Percentiles rank a stretch among this genome's conserved stretches.
These are phyloP conservation scores for Sporisorium graminicola DNA, from an alignment of 1,284 basidiomycete species.

Conservation along the genomic window DNA sequence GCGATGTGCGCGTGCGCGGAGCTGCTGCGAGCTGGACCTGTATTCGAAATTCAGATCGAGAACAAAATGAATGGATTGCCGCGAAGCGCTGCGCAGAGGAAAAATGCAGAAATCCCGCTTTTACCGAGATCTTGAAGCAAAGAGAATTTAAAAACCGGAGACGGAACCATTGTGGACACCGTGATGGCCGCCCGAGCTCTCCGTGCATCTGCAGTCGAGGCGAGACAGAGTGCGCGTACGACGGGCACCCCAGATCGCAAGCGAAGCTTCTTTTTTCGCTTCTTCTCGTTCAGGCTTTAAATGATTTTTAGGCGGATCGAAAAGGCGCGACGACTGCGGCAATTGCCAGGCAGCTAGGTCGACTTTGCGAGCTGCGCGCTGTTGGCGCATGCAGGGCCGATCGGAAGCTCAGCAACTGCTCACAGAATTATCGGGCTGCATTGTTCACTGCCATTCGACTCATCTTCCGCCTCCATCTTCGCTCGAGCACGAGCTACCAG, in stretches of 20 bases:
- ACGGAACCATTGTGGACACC: too few relatives aligned
- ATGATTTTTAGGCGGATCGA: constrained; percentile 3
- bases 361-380: too few relatives aligned
- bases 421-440: not conserved
- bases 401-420: not conserved
- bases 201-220: not conserved
- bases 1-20: not conserved
- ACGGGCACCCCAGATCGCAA: too few relatives aligned
- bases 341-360: not conserved
- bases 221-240: too few relatives aligned
- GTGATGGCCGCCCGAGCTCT: too few relatives aligned
- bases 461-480: too few relatives aligned
- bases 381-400: too few relatives aligned
- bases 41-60: too few relatives aligned
- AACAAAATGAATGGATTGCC: constrained; percentile 21
- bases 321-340: constrained; percentile 8
- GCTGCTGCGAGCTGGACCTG: not conserved
- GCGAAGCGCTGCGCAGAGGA: not conserved
- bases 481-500: too few relatives aligned
- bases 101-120: not conserved
- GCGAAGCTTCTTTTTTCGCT: too few relatives aligned
- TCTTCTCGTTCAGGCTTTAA: too few relatives aligned
- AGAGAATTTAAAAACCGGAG: too few relatives aligned
- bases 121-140: constrained; percentile 2
- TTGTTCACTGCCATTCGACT: not conserved